These are phyloP conservation scores for Lodderomyces elongisporus DNA, from an alignment of 1,139 yeast genomes.

Conservation along the genomic window DNA sequence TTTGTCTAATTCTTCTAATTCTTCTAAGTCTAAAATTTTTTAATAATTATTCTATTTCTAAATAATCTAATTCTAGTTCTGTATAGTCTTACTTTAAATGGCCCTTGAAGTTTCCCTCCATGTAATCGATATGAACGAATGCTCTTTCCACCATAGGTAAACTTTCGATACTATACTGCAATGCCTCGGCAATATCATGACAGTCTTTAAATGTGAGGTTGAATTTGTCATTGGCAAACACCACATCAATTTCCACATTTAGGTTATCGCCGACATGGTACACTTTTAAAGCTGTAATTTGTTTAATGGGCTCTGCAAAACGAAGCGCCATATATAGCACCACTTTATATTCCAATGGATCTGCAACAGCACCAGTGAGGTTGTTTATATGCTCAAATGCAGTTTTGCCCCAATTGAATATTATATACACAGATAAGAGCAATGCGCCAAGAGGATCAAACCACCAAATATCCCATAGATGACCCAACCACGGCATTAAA, in stretches of 20 bases:
- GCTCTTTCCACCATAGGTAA: conserved; percentile 76
- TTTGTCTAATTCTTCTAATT: too few species aligned
- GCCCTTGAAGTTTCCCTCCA: conserved; percentile 49
- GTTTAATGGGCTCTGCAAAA: conserved; percentile 63
- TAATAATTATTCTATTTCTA: too few species aligned
- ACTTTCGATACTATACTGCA: conserved; percentile 75
- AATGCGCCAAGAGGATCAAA: conserved; percentile 68
- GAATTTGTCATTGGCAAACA: conserved; percentile 45
- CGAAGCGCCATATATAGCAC: conserved; percentile 63
- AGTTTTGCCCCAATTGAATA: conserved; percentile 57
- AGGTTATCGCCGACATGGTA: conserved; percentile 77
- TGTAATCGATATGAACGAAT: conserved; percentile 74
- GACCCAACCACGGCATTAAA: conserved; percentile 63
- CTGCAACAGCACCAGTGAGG: conserved; percentile 70
- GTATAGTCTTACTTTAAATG: conserved; percentile 42
- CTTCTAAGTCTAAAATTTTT: too few species aligned
- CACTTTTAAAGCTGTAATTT: conserved; percentile 63
- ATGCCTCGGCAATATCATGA: conserved; percentile 77
- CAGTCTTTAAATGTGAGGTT: conserved; percentile 55
- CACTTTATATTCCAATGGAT: conserved; percentile 57
- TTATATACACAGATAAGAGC: conserved; percentile 55
- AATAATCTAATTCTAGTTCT: conserved; percentile 32
- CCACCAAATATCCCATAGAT: conserved; percentile 56
- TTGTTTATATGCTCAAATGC: conserved; percentile 72
- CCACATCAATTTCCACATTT: conserved; percentile 72